Evolutionary conservation across 2,329 filamentous ascomycete species (phyloP).

Genomic region (Hortaea werneckii): DNA sequence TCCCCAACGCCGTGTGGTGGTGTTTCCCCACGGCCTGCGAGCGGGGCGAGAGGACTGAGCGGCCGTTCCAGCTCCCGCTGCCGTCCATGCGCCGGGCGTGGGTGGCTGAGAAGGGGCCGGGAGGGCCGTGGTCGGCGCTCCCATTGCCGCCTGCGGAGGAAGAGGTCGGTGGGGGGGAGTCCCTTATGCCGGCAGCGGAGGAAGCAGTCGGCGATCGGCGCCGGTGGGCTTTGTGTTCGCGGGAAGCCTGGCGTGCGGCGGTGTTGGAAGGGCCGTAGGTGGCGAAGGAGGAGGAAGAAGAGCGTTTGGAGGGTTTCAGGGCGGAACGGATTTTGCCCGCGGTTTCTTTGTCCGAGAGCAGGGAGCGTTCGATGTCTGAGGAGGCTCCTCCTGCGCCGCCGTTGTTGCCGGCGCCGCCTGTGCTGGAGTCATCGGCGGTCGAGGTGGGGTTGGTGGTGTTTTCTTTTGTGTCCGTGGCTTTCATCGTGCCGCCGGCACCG

Average conservation of each 20-base stretch:
- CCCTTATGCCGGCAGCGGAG: slow-evolving; percentile 19
- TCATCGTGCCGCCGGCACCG: too few relatives aligned
- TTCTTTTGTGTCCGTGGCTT: not conserved
- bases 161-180: slow-evolving; percentile 41
- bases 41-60: slow-evolving; percentile 51
- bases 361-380: slow-evolving; percentile 16
- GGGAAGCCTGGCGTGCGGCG: not conserved
- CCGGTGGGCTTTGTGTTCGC: slow-evolving; percentile 32
- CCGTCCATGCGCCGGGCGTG: slow-evolving; percentile 59
- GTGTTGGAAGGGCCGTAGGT: not conserved
- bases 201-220: slow-evolving; percentile 45
- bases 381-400: slow-evolving; percentile 20
- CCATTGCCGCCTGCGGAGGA: not conserved
- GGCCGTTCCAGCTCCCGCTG: slow-evolving; percentile 31
- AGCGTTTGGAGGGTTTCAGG: slow-evolving; percentile 39
- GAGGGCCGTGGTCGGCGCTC: not conserved
- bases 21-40: slow-evolving; percentile 47
- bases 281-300: slow-evolving; percentile 22
- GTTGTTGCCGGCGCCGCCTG: slow-evolving; percentile 20
- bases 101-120: slow-evolving; percentile 52
- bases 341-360: slow-evolving; percentile 17
- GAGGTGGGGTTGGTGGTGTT: not conserved
- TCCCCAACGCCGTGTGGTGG: too few relatives aligned
- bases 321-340: slow-evolving; percentile 31
- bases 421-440: slow-evolving; percentile 4